Evolutionary conservation across 2,329 filamentous ascomycete species (phyloP).

Genomic region (Cladosporium sphaerospermum): DNA sequence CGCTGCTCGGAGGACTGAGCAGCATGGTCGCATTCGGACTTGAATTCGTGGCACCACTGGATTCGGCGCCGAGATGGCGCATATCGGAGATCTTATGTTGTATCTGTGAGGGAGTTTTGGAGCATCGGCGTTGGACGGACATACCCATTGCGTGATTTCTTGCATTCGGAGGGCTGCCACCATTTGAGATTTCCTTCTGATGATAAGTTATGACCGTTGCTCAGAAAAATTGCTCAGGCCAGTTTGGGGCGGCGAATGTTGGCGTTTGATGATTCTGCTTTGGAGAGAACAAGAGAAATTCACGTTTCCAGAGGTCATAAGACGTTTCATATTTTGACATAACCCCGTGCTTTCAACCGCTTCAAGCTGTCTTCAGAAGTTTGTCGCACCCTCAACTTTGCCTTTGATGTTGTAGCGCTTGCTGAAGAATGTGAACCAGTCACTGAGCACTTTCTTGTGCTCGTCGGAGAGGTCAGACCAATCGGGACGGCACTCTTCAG

Average conservation of each 20-base stretch:
- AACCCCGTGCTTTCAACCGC: background rate
- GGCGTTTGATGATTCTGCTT: conserved; percentile 2
- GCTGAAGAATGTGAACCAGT: conserved; percentile 94
- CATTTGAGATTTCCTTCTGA: background rate
- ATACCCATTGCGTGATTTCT: conserved; percentile 28
- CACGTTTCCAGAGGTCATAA: background rate
- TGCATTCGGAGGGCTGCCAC: background rate
- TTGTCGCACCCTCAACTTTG: conserved; percentile 32
- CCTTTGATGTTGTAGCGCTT: conserved; percentile 94
- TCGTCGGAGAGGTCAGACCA: conserved; percentile 80
- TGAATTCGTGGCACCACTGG: background rate
- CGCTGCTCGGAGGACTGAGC: conserved; percentile 21
- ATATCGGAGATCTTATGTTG: background rate
- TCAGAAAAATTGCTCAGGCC: background rate
- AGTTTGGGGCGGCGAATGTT: background rate
- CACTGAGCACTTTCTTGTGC: conserved; percentile 75
- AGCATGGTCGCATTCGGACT: background rate
- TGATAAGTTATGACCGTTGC: background rate
- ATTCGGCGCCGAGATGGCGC: background rate
- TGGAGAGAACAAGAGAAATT: background rate
- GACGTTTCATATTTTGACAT: background rate
- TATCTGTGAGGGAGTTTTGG: conserved; percentile 9
- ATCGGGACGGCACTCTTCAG: conserved; percentile 73
- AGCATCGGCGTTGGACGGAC: conserved; percentile 21
- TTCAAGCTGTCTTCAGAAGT: conserved; percentile 12